A percentile compares a stretch with the other conserved stretches of the same genome.
Evolutionary conservation across 176 grass and related monocot genomes (phyloP).

Genomic region (Rhynchospora breviuscula): DNA sequence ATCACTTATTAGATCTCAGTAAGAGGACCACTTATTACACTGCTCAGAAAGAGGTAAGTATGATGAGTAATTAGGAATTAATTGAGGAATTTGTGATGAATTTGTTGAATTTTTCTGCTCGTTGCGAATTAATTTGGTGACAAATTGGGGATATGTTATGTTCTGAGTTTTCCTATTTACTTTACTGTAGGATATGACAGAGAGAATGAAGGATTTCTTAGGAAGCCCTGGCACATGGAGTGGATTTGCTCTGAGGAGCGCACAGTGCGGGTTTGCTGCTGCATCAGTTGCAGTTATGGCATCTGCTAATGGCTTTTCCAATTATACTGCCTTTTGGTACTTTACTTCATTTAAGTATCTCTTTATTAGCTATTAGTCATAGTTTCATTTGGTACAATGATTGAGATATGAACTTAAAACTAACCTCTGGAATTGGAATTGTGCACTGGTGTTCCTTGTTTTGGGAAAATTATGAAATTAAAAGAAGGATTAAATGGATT

Average conservation of each 20-base stretch:
- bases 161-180: neutral
- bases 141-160: neutral
- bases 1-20: neutral
- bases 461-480: slow-evolving; percentile 1
- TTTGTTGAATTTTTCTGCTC: neutral
- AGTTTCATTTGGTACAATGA: neutral
- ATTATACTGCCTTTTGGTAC: slow-evolving; percentile 55
- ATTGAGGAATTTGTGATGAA: neutral
- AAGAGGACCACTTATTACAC: neutral
- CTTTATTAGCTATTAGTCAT: neutral
- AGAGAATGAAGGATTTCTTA: slow-evolving; percentile 47
- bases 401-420: neutral
- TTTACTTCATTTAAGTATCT: neutral
- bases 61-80: neutral
- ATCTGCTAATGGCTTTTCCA: slow-evolving; percentile 45
- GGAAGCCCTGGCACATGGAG: slow-evolving; percentile 77
- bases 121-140: neutral
- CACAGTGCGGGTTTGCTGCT: slow-evolving; percentile 48
- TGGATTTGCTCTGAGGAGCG: slow-evolving; percentile 48
- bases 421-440: neutral
- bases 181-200: slow-evolving; percentile 5
- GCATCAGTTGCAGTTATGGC: slow-evolving; percentile 45
- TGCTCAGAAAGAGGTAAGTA: neutral
- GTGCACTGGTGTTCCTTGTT: neutral
- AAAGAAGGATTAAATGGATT: neutral